phyloP scores from a whole-genome alignment of 306 rosid species.

The Erythrophleum fordii region DNA sequence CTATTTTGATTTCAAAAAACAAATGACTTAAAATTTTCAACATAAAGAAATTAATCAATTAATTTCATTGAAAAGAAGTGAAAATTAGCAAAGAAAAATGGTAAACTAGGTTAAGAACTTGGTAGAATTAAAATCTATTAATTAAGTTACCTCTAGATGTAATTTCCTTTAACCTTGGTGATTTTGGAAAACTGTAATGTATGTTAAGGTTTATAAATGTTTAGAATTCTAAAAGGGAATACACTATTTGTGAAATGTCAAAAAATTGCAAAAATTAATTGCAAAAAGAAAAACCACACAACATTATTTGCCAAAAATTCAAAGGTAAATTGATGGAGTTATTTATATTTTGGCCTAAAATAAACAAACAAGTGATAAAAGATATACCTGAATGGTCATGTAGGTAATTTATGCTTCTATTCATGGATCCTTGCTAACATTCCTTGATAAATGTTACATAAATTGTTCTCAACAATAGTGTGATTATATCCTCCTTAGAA shows the following conservation, averaged over 20 bases:
- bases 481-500: neutral
- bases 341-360: neutral
- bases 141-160: no score
- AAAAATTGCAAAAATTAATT: no score
- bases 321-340: neutral
- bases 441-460: neutral
- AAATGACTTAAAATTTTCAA: no score
- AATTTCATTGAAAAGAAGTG: no score
- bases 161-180: no score
- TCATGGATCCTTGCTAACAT: slow-evolving; percentile 9
- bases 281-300: neutral
- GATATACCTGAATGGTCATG: neutral
- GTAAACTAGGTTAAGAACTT: no score
- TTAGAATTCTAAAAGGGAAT: neutral
- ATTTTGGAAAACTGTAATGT: neutral
- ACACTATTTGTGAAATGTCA: neutral
- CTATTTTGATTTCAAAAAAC: no score
- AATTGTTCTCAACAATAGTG: neutral
- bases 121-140: no score
- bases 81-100: no score
- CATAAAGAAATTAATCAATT: no score
- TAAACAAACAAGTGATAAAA: neutral
- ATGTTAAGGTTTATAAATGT: no score
- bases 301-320: neutral
- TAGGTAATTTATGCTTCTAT: neutral